These are phyloP conservation scores for Penicillium antarcticum DNA, from an alignment of 495 filamentous ascomycete species.

Conservation along the genomic window DNA sequence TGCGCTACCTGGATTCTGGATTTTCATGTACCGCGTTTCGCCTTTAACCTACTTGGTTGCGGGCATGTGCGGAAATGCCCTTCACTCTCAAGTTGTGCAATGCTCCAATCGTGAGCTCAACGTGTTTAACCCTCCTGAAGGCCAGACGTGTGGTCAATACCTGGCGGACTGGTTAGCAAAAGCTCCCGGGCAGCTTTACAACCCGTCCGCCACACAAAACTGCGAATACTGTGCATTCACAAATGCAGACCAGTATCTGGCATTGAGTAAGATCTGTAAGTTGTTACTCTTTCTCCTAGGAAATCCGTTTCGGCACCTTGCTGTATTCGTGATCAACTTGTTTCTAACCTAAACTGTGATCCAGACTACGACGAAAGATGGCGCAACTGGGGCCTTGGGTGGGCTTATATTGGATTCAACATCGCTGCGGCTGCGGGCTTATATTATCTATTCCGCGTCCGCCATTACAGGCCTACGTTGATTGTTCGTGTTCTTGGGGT, in stretches of 20 bases:
- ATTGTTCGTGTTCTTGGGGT: conserved; percentile 29
- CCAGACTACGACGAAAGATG: conserved; percentile 43
- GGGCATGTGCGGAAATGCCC: conserved; percentile 45
- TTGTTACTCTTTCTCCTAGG: not conserved
- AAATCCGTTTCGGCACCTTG: not conserved
- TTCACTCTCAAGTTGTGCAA: conserved; percentile 38
- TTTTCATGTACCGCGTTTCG: conserved; percentile 54
- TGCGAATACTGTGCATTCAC: conserved; percentile 47
- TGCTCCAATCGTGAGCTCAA: conserved; percentile 48
- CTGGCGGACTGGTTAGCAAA: conserved; percentile 27
- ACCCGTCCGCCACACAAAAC: conserved; percentile 35
- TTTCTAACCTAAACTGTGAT: not conserved
- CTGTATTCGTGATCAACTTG: not conserved
- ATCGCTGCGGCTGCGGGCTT: conserved; percentile 44
- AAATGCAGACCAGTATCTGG: conserved; percentile 48
- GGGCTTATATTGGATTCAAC: conserved; percentile 53
- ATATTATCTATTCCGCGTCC: conserved; percentile 56
- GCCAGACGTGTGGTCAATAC: conserved; percentile 49
- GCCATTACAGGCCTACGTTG: conserved; percentile 39
- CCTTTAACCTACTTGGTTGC: conserved; percentile 58
- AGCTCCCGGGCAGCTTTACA: conserved; percentile 41
- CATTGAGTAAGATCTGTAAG: conserved; percentile 43
- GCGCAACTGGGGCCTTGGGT: conserved; percentile 53
- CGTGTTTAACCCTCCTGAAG: conserved; percentile 48
- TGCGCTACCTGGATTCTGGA: conserved; percentile 54